Base-by-base conservation (phyloP, 2,329 filamentous ascomycete genomes). In the Chaetomiaceae sp. region DNA sequence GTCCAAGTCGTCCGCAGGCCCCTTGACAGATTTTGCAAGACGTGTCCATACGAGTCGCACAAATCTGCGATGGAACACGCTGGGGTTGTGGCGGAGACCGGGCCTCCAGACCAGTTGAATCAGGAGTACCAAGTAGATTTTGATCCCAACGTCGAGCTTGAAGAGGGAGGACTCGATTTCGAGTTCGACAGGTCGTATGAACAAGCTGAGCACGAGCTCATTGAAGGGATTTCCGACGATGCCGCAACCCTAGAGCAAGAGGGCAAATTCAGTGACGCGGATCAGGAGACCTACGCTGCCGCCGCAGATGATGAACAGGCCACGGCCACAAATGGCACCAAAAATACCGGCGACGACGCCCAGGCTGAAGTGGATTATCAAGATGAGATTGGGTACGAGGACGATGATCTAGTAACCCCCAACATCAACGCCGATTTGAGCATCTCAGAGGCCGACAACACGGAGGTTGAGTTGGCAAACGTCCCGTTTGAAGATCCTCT, bases 371-470 rank as follows among this genome's bases (percentile, higher is more conserved):
- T 40, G n/a, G 61, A 60, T 1, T 57, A 58, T 16, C 54, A 62
- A 11, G 69, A 72, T 34, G 71, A 74, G 44, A 69, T 69, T 23
- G 69, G 68, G 37, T 70, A 71, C 43, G 69, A 73, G 30, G 64
- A 70, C 18, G 48, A 55, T 20, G 57, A 59, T 16, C 36, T 37
- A 29, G 11, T 23, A 27, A 11, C 36, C 13, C 38, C 37, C 29
- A 46, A 45, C 18, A 18, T 34, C 21, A 34, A 48, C 10, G 44
- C 13, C 20, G 47, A 47, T 14, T 20, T 38, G n/a, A 18, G 18
- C 41, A 27, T 23, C 18, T 16, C 43, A 23, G 42, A 51, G 36
- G n/a, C 20, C 21, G 33, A 10, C 4, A 50, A 34, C 13, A 4
- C 37, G 8, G 27, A 50, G n/a, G 18, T 2, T 29, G 49, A 18